These are phyloP conservation scores for Laburnicola sp. DNA, from an alignment of 2,329 filamentous ascomycete genomes.

Conservation along the genomic window DNA sequence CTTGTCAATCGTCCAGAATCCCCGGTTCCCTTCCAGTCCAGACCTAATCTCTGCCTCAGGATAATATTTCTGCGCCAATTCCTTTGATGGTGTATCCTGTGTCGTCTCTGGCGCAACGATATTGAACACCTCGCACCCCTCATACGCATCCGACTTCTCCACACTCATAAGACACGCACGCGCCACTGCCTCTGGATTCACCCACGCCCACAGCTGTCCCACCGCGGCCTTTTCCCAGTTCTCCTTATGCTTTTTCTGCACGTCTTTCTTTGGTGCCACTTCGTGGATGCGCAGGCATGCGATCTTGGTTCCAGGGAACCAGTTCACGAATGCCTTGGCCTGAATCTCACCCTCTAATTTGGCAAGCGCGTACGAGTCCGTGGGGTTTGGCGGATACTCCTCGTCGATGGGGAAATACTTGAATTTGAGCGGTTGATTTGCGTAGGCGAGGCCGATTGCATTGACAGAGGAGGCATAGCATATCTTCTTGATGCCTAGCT, in stretches of 20 bases:
- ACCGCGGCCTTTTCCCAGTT: constrained; percentile 42
- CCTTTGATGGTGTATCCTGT: constrained; percentile 22
- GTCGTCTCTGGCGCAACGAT: constrained; percentile 39
- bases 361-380: constrained; percentile 44
- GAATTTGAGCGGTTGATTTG: constrained; percentile 40
- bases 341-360: constrained; percentile 44
- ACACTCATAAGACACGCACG: too few species aligned
- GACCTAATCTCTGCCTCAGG: constrained; percentile 25
- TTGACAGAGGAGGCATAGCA: constrained; percentile 47
- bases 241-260: constrained; percentile 39
- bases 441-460: constrained; percentile 45
- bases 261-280: constrained; percentile 35
- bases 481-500: constrained; percentile 41
- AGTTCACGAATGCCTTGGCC: constrained; percentile 39
- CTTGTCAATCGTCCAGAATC: constrained; percentile 32
- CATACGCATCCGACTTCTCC: constrained; percentile 35
- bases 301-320: constrained; percentile 46
- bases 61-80: constrained; percentile 31
- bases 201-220: too few species aligned
- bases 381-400: constrained; percentile 37
- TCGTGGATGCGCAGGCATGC: constrained; percentile 46
- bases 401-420: constrained; percentile 48
- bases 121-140: constrained; percentile 44
- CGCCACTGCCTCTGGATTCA: too few species aligned
- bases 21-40: constrained; percentile 22